A percentile compares a stretch with the other conserved stretches of the same genome.
phyloP scores from a whole-genome alignment of 108 stramenopile genomes.

The Stephanodiscus minutulus region DNA sequence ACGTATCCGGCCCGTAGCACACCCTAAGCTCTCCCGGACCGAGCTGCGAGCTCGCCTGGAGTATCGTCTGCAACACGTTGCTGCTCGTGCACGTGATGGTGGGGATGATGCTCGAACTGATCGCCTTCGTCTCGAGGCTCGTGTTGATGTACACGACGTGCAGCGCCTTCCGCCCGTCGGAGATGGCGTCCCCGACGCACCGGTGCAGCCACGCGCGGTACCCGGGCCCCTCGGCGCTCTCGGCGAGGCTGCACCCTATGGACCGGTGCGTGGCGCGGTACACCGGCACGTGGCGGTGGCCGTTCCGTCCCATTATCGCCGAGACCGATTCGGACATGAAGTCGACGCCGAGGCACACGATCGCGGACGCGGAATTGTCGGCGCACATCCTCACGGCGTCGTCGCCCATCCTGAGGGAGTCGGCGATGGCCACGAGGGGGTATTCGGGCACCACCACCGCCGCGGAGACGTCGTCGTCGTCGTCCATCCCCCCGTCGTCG shows the following conservation, averaged over 20 bases:
- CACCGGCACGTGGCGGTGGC: conserved; percentile 76
- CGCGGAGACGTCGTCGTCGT: no score
- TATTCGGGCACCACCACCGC: conserved; percentile 1
- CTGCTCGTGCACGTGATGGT: conserved; percentile 94
- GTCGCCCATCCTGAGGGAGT: conserved; percentile 95
- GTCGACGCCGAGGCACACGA: conserved; percentile 93
- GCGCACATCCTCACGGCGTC: conserved; percentile 88
- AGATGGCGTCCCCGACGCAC: conserved; percentile 27
- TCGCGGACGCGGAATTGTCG: conserved; percentile 42
- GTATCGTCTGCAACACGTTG: conserved; percentile 89
- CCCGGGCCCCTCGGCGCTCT: conserved; percentile 80
- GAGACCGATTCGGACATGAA: conserved; percentile 93
- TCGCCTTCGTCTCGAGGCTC: conserved; percentile 91
- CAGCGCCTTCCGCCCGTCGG: conserved; percentile 36
- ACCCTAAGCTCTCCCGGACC: conserved; percentile 59
- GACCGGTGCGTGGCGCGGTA: conserved; percentile 72
- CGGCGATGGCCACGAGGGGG: conserved; percentile 86
- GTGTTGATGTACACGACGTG: conserved; percentile 98
- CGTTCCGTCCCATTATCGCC: conserved; percentile 82
- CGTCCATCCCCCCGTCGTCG: no score
- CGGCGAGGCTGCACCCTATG: conserved; percentile 93
- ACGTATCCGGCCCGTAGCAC: conserved; percentile 94
- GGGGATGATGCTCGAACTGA: conserved; percentile 75
- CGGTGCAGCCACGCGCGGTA: conserved; percentile 86
- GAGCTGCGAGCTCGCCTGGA: conserved; percentile 89